Evolutionary conservation across 805 yeast species (phyloP).

Genomic region (Nakazawaea anatomiae): DNA sequence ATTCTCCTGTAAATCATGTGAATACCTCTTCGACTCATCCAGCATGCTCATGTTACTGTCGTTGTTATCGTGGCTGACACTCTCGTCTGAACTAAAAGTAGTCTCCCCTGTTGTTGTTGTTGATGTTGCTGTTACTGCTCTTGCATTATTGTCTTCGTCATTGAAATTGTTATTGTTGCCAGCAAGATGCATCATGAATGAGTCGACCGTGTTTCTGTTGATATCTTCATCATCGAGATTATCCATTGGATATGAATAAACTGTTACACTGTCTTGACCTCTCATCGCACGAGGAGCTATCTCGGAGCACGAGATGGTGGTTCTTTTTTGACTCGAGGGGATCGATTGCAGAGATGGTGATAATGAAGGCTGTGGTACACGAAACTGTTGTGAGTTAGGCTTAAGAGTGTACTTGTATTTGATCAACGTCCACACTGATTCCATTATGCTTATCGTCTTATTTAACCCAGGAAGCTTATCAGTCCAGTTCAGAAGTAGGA

Average conservation of each 20-base stretch:
- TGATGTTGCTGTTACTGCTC: too few species aligned
- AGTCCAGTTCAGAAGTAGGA: conserved; percentile 18
- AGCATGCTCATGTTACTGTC: too few species aligned
- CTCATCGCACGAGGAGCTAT: conserved; percentile 18
- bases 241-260: background rate
- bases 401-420: conserved; percentile 15
- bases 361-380: conserved; percentile 11
- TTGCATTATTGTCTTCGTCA: too few species aligned
- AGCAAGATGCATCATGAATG: too few species aligned
- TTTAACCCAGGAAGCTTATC: conserved; percentile 17
- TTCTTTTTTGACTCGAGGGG: background rate
- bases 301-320: conserved; percentile 18
- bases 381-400: background rate
- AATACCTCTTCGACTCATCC: too few species aligned
- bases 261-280: background rate
- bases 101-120: too few species aligned
- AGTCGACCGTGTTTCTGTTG: background rate
- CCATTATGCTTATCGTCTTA: conserved; percentile 16
- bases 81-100: too few species aligned
- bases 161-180: too few species aligned
- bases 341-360: conserved; percentile 1
- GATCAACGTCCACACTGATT: conserved; percentile 19
- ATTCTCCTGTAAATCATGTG: too few species aligned
- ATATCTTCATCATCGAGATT: background rate
- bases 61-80: too few species aligned